Evolutionary conservation across 2,329 filamentous ascomycete species (phyloP).

Genomic region (Claviceps pusilla): DNA sequence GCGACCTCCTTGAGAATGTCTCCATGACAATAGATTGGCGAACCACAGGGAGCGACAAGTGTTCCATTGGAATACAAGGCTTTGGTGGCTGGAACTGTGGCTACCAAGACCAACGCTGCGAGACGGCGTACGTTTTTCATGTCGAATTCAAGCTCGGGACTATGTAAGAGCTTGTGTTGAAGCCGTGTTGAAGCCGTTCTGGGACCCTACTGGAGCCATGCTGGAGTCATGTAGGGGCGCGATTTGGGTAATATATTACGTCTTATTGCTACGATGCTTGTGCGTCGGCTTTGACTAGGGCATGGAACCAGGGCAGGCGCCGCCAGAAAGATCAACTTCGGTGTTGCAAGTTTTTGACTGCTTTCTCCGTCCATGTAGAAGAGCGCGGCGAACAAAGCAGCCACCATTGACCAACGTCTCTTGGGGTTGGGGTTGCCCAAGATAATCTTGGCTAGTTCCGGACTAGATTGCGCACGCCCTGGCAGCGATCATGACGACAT

Average conservation of each 20-base stretch:
- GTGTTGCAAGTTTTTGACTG: neutral
- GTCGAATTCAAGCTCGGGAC: neutral
- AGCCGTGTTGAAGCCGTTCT: neutral
- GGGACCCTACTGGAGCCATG: neutral
- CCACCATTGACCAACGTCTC: too few species aligned
- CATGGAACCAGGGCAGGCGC: too few species aligned
- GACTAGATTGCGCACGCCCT: neutral
- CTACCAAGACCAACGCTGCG: constrained; percentile 13
- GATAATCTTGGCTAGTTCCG: neutral
- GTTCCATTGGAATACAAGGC: constrained; percentile 46
- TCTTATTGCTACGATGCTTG: neutral
- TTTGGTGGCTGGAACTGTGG: constrained; percentile 15
- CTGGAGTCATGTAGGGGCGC: too few species aligned
- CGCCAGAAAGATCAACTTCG: too few species aligned
- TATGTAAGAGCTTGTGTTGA: neutral
- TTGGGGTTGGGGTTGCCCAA: too few species aligned
- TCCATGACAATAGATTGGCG: constrained; percentile 52
- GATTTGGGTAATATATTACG: neutral
- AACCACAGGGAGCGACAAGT: constrained; percentile 49
- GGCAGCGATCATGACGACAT: neutral
- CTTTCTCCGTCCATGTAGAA: too few species aligned
- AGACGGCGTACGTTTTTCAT: constrained; percentile 15
- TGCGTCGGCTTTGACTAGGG: too few species aligned
- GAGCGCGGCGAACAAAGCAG: too few species aligned
- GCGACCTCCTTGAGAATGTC: constrained; percentile 48